Evolutionary conservation across 148 eudicot species (phyloP).

Genomic region (Camellia lanceoleosa): DNA sequence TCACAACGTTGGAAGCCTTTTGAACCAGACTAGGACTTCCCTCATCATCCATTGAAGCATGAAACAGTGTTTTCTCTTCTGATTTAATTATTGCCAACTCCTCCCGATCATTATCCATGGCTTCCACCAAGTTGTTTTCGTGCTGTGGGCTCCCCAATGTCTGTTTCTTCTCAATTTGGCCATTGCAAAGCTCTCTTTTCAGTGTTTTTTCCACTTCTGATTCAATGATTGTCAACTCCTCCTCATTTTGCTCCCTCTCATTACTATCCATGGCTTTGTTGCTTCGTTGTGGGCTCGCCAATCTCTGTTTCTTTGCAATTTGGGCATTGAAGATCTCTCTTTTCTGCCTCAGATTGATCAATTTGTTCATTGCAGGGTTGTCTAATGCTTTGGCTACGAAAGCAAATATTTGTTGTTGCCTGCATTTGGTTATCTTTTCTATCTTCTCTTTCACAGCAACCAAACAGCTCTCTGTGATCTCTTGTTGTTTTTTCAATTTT

Average conservation of each 20-base stretch:
- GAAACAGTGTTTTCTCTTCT: constrained; percentile 32
- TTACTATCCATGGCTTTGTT: too few species aligned
- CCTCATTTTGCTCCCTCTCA: too few species aligned
- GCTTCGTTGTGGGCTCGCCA: too few species aligned
- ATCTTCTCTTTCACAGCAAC: constrained; percentile 45
- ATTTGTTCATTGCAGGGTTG: constrained; percentile 33
- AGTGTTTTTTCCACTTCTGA: too few species aligned
- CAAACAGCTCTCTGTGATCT: constrained; percentile 30
- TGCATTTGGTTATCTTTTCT: constrained; percentile 30
- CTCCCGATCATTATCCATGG: constrained; percentile 17
- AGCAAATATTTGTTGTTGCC: constrained; percentile 40
- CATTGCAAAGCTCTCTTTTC: constrained; percentile 25
- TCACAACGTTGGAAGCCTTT: constrained; percentile 10
- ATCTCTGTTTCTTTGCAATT: too few species aligned
- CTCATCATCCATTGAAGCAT: constrained; percentile 19
- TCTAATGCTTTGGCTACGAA: constrained; percentile 51
- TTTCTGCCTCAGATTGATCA: constrained; percentile 30
- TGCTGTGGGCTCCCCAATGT: constrained; percentile 22
- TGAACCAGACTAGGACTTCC: constrained; percentile 24
- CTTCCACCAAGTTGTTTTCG: constrained; percentile 8
- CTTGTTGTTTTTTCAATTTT: constrained; percentile 48
- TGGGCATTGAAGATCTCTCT: too few species aligned
- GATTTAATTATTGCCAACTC: constrained; percentile 27
- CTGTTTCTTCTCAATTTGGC: constrained; percentile 36
- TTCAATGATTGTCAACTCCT: too few species aligned